Evolutionary conservation across 73 alveolate species (phyloP).

Genomic region (Paramecium sonneborni): DNA sequence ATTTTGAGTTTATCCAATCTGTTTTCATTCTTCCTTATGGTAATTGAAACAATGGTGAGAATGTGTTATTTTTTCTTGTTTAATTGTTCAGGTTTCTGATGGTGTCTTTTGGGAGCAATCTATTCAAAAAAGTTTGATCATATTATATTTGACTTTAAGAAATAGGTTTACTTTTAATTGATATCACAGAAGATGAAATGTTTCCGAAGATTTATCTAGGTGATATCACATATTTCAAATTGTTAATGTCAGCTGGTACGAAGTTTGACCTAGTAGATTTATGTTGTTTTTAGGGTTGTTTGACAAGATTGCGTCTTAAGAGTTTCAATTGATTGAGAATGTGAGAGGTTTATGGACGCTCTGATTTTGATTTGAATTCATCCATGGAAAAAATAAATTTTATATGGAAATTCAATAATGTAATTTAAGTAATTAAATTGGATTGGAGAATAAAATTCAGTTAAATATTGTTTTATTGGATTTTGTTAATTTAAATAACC

Average conservation of each 20-base stretch:
- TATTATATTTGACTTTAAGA: not conserved
- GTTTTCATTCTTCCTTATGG: conserved; percentile 20
- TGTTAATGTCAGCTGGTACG: not conserved
- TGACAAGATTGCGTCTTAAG: not conserved
- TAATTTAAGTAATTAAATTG: not conserved
- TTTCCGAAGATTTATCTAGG: not conserved
- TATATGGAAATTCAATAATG: not conserved
- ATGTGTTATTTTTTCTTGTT: not conserved
- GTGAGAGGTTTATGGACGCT: not conserved
- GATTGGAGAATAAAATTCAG: not conserved
- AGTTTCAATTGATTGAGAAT: not conserved
- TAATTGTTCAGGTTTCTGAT: not conserved
- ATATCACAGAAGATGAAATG: not conserved
- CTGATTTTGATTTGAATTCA: not conserved
- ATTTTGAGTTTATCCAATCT: conserved; percentile 31
- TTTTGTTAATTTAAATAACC: not conserved
- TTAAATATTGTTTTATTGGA: not conserved
- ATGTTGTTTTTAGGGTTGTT: not conserved
- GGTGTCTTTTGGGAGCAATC: not conserved
- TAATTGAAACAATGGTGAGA: not conserved
- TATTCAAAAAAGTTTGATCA: not conserved
- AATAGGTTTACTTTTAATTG: not conserved
- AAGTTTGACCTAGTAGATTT: not conserved
- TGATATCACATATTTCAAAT: not conserved
- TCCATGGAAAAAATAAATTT: not conserved